Percentiles rank a stretch among this genome's conserved stretches.
Evolutionary conservation across 164 flowering plant genomes (phyloP).

Genomic region (Dillenia suffruticosa): DNA sequence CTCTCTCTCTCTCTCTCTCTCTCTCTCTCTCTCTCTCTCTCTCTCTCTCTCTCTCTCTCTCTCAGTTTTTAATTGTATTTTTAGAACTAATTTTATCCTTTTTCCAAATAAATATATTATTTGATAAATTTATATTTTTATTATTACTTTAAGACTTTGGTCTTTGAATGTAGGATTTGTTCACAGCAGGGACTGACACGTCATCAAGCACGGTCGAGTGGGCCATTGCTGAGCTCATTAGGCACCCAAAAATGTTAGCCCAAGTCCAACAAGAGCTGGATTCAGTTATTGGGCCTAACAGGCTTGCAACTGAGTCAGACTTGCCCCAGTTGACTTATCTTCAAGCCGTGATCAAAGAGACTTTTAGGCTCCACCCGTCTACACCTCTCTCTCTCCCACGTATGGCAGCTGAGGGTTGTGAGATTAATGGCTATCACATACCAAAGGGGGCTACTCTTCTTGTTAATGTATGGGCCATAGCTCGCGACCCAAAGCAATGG

Average conservation of each 20-base stretch:
- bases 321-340: conserved; percentile 46
- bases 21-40: not conserved
- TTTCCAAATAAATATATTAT: not conserved
- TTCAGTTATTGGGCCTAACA: conserved; percentile 53
- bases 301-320: conserved; percentile 65
- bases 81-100: not conserved
- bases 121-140: not conserved
- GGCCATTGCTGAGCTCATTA: conserved; percentile 75
- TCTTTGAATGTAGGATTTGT: conserved; percentile 50
- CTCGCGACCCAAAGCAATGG: conserved; percentile 74
- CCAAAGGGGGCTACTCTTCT: conserved; percentile 65
- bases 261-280: conserved; percentile 56
- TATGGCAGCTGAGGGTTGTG: conserved; percentile 50
- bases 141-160: not conserved
- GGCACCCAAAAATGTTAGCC: conserved; percentile 52
- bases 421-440: conserved; percentile 66
- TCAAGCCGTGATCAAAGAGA: conserved; percentile 74
- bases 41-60: not conserved
- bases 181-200: conserved; percentile 83
- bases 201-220: conserved; percentile 84
- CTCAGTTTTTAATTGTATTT: not conserved
- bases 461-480: conserved; percentile 82
- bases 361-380: conserved; percentile 83
- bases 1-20: not conserved
- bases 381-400: conserved; percentile 84